Base-by-base conservation (phyloP, 2,329 filamentous ascomycete genomes). In the Pyrenophora tritici-repentis region DNA sequence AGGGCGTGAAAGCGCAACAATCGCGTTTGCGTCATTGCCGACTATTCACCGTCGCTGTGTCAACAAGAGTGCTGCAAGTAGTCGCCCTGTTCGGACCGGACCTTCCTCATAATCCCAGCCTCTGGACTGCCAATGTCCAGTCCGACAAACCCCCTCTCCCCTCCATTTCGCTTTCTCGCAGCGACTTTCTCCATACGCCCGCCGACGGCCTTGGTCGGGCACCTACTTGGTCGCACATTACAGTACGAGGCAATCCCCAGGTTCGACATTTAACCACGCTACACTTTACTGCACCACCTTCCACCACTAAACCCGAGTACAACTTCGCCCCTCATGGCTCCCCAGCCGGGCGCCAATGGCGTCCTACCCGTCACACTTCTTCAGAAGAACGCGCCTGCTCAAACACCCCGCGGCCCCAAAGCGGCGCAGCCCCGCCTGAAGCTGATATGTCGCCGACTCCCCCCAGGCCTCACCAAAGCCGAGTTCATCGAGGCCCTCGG, bases 401-500 rank as follows among this genome's bases (percentile, higher is more conserved):
- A 69, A 14, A 46, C 66, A 2, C 58, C 71, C 49, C 71, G 69
- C 42, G 69, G 68, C 13, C 68, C 70, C 50, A 73, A 72, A 41
- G 62, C 68, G 26, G 81, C 82, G 60, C 73, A 79, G 14, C 82
- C 86, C 49, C 88, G 90, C 52, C 83, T 95, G 66, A 97, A 97
- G 78, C 81, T 96, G 10, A 81, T 95, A 18, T 81, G 97, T 47
- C 86, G 95, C 44, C 84, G 93, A 50, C 82, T 99, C 3, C 90
- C 94, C 8, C 92, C 94, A 1, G 90, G 88, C 7, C 80, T 99
- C 71, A 95, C 89, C 0, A 83, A 90, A 66, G 74, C 81, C 1
- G 94, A 99, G 66, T 93, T 95, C 57, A 79, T 86, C 63, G 73
- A 77, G 12, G 81, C 86, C 7, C 72, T 97, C 10, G 92, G 91